Evolutionary conservation across 768 basidiomycete species (phyloP).

Genomic region (Gloeopeniophorella convolvens): DNA sequence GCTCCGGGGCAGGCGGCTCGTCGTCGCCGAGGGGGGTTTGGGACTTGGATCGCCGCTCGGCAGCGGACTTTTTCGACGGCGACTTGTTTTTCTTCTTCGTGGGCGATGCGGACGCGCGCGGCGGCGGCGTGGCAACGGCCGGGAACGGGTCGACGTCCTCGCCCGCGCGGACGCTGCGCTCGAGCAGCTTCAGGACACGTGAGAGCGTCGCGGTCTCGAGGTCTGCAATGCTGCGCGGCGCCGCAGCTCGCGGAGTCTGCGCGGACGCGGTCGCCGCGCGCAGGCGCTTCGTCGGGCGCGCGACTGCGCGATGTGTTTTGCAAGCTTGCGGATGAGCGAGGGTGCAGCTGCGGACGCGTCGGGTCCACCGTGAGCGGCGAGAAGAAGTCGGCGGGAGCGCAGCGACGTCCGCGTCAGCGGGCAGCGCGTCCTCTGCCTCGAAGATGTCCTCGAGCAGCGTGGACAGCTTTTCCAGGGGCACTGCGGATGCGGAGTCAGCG

Average conservation of each 20-base stretch:
- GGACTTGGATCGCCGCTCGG: slow-evolving; percentile 38
- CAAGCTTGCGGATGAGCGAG: slow-evolving; percentile 59
- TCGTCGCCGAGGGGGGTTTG: slow-evolving; percentile 34
- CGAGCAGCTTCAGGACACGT: slow-evolving; percentile 68
- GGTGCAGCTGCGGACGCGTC: slow-evolving; percentile 54
- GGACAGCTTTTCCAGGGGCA: slow-evolving; percentile 67
- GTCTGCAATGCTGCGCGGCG: slow-evolving; percentile 47
- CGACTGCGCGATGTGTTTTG: slow-evolving; percentile 62
- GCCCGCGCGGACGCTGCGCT: slow-evolving; percentile 68
- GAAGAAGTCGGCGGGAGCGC: slow-evolving; percentile 59
- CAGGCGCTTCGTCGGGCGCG: slow-evolving; percentile 62
- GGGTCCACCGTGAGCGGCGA: slow-evolving; percentile 53
- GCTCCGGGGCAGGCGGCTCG: slow-evolving; percentile 26
- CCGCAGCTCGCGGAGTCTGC: slow-evolving; percentile 42
- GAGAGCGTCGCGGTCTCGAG: slow-evolving; percentile 58
- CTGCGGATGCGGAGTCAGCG: slow-evolving; percentile 28
- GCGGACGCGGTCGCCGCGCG: slow-evolving; percentile 35
- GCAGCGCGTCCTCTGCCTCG: slow-evolving; percentile 68
- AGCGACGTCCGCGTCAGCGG: slow-evolving; percentile 44
- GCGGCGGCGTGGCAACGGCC: slow-evolving; percentile 21
- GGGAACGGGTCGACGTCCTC: slow-evolving; percentile 73
- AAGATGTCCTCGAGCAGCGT: slow-evolving; percentile 81
- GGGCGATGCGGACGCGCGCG: slow-evolving; percentile 21
- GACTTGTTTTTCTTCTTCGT: slow-evolving; percentile 40
- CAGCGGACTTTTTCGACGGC: slow-evolving; percentile 30